Conservation (phyloP, 208 protist genomes). For the Wallacemonas collosoma region DNA sequence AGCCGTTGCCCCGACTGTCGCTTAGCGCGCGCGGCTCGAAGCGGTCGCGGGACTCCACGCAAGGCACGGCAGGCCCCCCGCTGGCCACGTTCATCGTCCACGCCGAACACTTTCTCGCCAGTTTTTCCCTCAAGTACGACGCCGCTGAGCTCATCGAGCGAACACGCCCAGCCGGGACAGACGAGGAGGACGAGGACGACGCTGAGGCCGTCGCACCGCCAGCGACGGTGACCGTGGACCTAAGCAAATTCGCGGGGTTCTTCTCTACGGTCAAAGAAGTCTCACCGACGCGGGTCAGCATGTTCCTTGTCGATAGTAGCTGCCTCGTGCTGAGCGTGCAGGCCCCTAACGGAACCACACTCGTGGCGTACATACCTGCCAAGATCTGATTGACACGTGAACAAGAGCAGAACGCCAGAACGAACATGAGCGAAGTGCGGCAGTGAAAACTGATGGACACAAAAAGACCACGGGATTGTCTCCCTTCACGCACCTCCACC, state of each 20-base stretch:
- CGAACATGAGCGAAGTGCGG: no score
- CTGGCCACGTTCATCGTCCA: slow-evolving; percentile 44
- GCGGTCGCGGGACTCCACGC: neutral
- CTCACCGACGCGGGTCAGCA: slow-evolving; percentile 40
- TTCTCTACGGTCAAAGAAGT: slow-evolving; percentile 65
- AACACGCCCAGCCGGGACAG: slow-evolving; percentile 18
- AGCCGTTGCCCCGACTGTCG: neutral
- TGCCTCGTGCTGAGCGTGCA: slow-evolving; percentile 70
- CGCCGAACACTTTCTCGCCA: slow-evolving; percentile 57
- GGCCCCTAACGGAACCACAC: slow-evolving; percentile 42
- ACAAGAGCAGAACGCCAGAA: no score
- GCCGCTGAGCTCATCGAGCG: slow-evolving; percentile 39
- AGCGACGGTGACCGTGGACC: slow-evolving; percentile 61
- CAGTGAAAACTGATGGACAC: no score
- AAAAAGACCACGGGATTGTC: no score
- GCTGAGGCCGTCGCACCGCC: slow-evolving; percentile 1
- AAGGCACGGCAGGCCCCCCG: neutral
- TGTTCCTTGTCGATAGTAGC: slow-evolving; percentile 56
- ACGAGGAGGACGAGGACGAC: slow-evolving; percentile 19
- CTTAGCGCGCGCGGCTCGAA: slow-evolving; percentile 5
- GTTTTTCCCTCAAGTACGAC: slow-evolving; percentile 71
- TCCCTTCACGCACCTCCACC: no score
- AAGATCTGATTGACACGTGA: slow-evolving; percentile 16
- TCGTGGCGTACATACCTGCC: slow-evolving; percentile 85
- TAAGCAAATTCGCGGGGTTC: slow-evolving; percentile 72